These are phyloP conservation scores for Saccharomycopsis sp. DNA, from an alignment of 805 yeast genomes.

Conservation along the genomic window DNA sequence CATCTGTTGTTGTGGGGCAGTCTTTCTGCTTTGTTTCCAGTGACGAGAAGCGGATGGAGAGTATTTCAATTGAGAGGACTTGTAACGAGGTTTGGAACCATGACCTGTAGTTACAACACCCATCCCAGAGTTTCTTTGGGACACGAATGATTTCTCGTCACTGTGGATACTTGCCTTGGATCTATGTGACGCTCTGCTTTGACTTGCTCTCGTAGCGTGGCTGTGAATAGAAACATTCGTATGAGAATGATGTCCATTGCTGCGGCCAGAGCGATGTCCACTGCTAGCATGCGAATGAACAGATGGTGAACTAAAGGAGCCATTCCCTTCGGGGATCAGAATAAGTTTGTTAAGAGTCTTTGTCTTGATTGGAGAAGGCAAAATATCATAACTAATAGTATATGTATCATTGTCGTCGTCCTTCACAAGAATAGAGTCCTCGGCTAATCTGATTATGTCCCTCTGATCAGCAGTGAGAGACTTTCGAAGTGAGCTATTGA, in stretches of 20 bases:
- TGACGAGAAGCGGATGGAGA: conserved; percentile 9
- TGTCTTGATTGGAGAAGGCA: conserved; percentile 3
- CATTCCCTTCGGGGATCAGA: not conserved
- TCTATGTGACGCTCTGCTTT: not conserved
- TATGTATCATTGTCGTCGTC: conserved; percentile 8
- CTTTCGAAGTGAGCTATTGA: not conserved
- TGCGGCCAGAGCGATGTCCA: not conserved
- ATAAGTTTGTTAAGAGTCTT: not conserved
- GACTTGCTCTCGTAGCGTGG: not conserved
- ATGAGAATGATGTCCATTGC: not conserved
- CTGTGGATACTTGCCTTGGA: not conserved
- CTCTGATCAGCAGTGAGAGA: not conserved
- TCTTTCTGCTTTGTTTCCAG: not conserved
- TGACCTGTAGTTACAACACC: conserved; percentile 1
- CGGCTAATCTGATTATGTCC: conserved; percentile 1
- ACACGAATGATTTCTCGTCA: not conserved
- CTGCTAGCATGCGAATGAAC: not conserved
- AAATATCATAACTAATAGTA: conserved; percentile 10
- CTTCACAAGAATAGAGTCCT: conserved; percentile 6
- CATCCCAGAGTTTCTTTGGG: not conserved
- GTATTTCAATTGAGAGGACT: conserved; percentile 10
- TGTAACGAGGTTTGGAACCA: conserved; percentile 9
- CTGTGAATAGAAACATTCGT: not conserved
- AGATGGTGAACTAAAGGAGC: not conserved
- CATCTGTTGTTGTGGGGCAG: not conserved